Percentiles rank a stretch among this genome's conserved stretches.
phyloP scores from a whole-genome alignment of 208 protist genomes.

The Endotrypanum monterogeii region DNA sequence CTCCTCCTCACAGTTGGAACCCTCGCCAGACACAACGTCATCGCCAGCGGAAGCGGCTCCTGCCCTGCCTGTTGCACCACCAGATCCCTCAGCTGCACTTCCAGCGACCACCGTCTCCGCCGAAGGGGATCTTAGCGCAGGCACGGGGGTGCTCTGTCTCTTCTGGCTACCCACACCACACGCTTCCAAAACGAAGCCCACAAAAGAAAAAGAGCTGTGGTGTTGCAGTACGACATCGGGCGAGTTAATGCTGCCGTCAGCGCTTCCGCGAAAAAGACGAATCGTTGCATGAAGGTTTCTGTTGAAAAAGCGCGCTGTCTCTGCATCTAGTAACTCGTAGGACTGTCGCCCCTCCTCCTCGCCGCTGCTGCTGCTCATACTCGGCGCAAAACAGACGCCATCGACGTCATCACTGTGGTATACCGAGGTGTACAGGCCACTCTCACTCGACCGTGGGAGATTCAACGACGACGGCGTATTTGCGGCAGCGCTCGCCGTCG shows the following conservation, averaged over 20 bases:
- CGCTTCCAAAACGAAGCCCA: slow-evolving; percentile 65
- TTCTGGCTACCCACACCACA: slow-evolving; percentile 46
- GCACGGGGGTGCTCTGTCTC: not conserved
- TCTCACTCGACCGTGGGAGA: not conserved
- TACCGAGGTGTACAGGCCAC: not conserved
- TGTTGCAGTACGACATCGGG: slow-evolving; percentile 45
- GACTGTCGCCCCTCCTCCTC: slow-evolving; percentile 25
- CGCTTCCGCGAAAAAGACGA: slow-evolving; percentile 59
- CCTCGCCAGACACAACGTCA: slow-evolving; percentile 10
- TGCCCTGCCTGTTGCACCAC: not conserved
- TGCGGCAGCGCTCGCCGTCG: not conserved
- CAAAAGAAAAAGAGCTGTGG: slow-evolving; percentile 67
- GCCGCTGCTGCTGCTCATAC: slow-evolving; percentile 20
- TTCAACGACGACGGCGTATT: not conserved
- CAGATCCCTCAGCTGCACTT: not conserved
- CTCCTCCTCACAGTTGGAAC: slow-evolving; percentile 23
- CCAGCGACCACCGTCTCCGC: not conserved
- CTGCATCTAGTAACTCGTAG: slow-evolving; percentile 39
- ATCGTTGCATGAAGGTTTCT: slow-evolving; percentile 56
- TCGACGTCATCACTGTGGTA: slow-evolving; percentile 16
- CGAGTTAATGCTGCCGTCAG: slow-evolving; percentile 52
- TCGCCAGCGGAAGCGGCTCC: not conserved
- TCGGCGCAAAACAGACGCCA: not conserved
- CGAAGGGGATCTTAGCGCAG: not conserved
- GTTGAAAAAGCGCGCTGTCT: slow-evolving; percentile 59